Evolutionary conservation across 2,329 filamentous ascomycete genomes (phyloP).

Genomic region (Ophidiomyces ophidiicola): DNA sequence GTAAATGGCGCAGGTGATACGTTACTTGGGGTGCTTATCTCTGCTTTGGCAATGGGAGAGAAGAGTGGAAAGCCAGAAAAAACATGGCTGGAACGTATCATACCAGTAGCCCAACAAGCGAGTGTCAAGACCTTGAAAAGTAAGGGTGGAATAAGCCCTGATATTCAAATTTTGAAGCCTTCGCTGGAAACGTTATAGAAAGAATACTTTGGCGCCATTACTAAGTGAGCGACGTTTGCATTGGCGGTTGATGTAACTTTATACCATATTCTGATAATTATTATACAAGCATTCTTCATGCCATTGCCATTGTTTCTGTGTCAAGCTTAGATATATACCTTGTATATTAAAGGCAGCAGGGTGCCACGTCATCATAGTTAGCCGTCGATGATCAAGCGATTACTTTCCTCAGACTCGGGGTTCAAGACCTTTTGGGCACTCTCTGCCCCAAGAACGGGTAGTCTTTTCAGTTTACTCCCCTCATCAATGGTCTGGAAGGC

Average conservation of each 20-base stretch:
- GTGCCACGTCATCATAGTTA: neutral
- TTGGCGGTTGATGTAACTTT: too few species aligned
- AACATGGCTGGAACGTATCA: constrained; percentile 46
- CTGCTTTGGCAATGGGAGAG: constrained; percentile 53
- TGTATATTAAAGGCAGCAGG: neutral
- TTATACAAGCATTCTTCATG: too few species aligned
- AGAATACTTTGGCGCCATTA: too few species aligned
- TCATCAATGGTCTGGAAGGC: constrained; percentile 23
- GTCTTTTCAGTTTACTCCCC: constrained; percentile 19
- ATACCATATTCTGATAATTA: too few species aligned
- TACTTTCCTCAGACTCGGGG: constrained; percentile 17
- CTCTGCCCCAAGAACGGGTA: constrained; percentile 29
- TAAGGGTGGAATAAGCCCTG: constrained; percentile 51
- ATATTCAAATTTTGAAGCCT: constrained; percentile 20
- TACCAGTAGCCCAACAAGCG: constrained; percentile 71
- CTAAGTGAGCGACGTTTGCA: neutral
- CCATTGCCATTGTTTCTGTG: too few species aligned
- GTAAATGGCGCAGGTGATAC: constrained; percentile 95
- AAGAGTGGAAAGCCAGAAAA: constrained; percentile 24
- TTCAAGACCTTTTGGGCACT: constrained; percentile 25
- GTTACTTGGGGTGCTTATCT: constrained; percentile 73
- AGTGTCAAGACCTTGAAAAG: constrained; percentile 69
- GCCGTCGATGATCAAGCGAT: constrained; percentile 5
- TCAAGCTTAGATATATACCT: too few species aligned
- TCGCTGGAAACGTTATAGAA: constrained; percentile 10